Conservation (phyloP, 306 rosid species). For the Quercus cerris region DNA sequence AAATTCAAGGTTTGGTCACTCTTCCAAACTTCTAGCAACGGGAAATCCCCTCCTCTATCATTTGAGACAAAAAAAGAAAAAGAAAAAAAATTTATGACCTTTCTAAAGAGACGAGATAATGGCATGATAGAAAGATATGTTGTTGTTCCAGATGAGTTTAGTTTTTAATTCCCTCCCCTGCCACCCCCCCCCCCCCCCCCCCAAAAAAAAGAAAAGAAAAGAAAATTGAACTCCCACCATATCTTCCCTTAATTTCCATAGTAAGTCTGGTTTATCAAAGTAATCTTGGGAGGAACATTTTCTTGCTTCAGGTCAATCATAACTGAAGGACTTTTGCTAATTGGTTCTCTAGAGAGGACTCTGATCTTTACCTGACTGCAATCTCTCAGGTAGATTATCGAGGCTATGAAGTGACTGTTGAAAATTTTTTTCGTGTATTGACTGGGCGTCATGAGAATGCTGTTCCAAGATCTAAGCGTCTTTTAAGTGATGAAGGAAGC, state of each 20-base stretch:
- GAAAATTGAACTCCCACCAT: too few relatives aligned
- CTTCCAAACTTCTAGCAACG: not conserved
- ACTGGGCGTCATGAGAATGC: slow-evolving; percentile 89
- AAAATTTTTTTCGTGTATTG: slow-evolving; percentile 78
- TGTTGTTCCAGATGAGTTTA: not conserved
- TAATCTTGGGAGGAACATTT: slow-evolving; percentile 11
- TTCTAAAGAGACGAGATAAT: not conserved
- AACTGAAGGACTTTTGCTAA: not conserved
- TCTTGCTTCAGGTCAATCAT: slow-evolving; percentile 12
- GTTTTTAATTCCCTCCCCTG: not conserved
- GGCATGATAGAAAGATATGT: too few relatives aligned
- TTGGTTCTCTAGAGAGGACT: not conserved
- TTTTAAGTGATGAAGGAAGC: slow-evolving; percentile 97
- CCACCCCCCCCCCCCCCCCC: too few relatives aligned
- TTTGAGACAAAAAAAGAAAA: not conserved
- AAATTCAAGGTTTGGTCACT: too few relatives aligned
- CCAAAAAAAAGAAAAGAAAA: too few relatives aligned
- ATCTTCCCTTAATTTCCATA: not conserved
- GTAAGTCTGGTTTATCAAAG: not conserved
- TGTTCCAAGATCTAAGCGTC: slow-evolving; percentile 95
- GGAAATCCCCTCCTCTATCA: not conserved
- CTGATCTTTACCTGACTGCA: slow-evolving; percentile 19
- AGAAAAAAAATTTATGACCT: not conserved
- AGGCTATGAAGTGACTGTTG: slow-evolving; percentile 94
- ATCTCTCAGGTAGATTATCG: slow-evolving; percentile 86